Conservation (phyloP, 2,329 filamentous ascomycete genomes). For the Fusarium oxysporum region DNA sequence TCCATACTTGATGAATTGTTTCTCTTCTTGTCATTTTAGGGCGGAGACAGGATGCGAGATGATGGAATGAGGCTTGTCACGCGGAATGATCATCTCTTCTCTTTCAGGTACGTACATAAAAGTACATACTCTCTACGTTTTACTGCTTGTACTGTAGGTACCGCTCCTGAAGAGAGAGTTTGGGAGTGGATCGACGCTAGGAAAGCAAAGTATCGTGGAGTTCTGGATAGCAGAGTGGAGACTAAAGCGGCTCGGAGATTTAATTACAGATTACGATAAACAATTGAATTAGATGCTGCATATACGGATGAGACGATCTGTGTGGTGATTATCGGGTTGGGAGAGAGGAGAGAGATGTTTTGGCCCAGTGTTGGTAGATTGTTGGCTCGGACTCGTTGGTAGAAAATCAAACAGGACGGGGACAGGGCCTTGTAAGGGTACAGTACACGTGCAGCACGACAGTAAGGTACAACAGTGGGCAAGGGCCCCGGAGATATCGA, state of each 20-base stretch:
- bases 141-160: neutral
- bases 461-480: neutral
- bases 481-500: constrained; percentile 3
- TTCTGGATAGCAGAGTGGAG: constrained; percentile 19
- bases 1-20: neutral
- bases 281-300: neutral
- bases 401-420: constrained; percentile 23
- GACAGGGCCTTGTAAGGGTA: neutral
- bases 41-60: neutral
- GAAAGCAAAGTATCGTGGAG: constrained; percentile 3
- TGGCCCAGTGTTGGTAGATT: neutral
- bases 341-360: neutral
- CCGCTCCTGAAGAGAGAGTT: neutral
- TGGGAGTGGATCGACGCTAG: constrained; percentile 29
- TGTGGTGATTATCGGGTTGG: neutral
- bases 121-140: neutral
- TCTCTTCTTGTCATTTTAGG: neutral
- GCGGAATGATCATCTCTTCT: constrained; percentile 4
- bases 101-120: neutral
- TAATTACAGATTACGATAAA: neutral
- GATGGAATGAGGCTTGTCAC: constrained; percentile 8
- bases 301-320: neutral
- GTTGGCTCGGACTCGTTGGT: neutral
- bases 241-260: constrained; percentile 26
- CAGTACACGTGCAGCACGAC: neutral